Evolutionary conservation across 208 protist species (phyloP).

Genomic region (Leishmania aethiopica): DNA sequence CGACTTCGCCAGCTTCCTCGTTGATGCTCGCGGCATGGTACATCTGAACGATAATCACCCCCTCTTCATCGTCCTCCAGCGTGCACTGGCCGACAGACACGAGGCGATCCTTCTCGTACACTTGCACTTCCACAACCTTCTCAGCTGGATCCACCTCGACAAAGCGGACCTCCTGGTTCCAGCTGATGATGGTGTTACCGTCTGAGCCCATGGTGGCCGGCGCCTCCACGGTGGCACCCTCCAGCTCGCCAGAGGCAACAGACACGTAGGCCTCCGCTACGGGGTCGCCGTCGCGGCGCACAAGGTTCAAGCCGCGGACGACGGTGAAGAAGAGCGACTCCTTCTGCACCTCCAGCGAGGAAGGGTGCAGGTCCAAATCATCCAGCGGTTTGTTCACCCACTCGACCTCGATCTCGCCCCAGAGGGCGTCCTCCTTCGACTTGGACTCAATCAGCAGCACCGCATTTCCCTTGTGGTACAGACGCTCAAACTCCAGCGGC

Average conservation of each 20-base stretch:
- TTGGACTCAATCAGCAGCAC: conserved; percentile 90
- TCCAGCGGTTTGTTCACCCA: conserved; percentile 64
- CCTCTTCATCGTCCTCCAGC: conserved; percentile 47
- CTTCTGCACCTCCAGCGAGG: conserved; percentile 40
- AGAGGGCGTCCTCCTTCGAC: conserved; percentile 84
- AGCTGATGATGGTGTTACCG: conserved; percentile 55
- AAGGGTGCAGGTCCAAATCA: conserved; percentile 38
- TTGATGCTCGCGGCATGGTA: conserved; percentile 46
- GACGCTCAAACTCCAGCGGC: conserved; percentile 82
- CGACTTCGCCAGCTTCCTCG: conserved; percentile 63
- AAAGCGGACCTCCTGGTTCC: conserved; percentile 92
- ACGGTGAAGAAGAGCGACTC: conserved; percentile 84
- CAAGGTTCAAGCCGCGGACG: conserved; percentile 77
- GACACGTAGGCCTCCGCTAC: conserved; percentile 57
- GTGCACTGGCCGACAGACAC: conserved; percentile 52
- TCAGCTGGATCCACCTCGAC: conserved; percentile 63
- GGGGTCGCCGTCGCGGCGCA: conserved; percentile 38
- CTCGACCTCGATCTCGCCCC: conserved; percentile 88
- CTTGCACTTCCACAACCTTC: conserved; percentile 58
- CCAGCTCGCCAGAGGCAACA: conserved; percentile 73
- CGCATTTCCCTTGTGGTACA: conserved; percentile 78
- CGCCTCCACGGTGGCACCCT: conserved; percentile 69
- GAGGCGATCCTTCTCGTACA: conserved; percentile 58
- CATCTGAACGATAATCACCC: conserved; percentile 63
- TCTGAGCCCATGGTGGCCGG: conserved; percentile 50